A percentile compares a stretch with the other conserved stretches of the same genome.
Conservation (phyloP, 176 grass and related monocot species). For the Ensete glaucum region DNA sequence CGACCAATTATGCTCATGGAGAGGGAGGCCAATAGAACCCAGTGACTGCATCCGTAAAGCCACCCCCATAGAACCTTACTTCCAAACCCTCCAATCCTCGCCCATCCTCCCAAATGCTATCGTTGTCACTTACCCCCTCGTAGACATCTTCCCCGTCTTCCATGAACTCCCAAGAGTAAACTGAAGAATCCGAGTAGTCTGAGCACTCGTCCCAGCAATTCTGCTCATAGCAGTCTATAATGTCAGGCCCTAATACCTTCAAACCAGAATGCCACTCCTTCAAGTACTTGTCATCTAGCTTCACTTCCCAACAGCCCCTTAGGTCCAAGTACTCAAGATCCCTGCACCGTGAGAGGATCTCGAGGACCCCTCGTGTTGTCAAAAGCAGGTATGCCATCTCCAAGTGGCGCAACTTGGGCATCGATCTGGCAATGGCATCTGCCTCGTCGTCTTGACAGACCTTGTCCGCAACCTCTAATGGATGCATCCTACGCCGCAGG, state of each 20-base stretch:
- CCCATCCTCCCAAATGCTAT: conserved; percentile 72
- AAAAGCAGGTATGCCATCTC: conserved; percentile 77
- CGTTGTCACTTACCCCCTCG: conserved; percentile 29
- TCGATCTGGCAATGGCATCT: conserved; percentile 60
- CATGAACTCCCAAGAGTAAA: conserved; percentile 92
- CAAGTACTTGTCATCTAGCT: conserved; percentile 53
- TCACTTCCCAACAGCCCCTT: conserved; percentile 82
- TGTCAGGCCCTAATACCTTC: conserved; percentile 58
- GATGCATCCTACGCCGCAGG: conserved; percentile 77
- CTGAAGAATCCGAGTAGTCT: conserved; percentile 35
- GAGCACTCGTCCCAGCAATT: no score
- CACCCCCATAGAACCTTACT: conserved; percentile 67
- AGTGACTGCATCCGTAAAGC: conserved; percentile 31
- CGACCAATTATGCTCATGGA: conserved; percentile 29
- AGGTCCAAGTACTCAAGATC: conserved; percentile 79
- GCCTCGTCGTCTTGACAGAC: conserved; percentile 85
- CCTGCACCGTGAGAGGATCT: conserved; percentile 58
- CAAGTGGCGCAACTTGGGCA: conserved; percentile 72
- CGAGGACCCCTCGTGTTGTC: conserved; percentile 46
- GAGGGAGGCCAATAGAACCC: conserved; percentile 91
- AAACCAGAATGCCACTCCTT: conserved; percentile 49
- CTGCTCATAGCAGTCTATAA: conserved; percentile 55
- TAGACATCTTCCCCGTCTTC: conserved; percentile 17
- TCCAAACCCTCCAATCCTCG: conserved; percentile 58
- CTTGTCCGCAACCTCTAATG: conserved; percentile 54